Evolutionary conservation across 1,284 basidiomycete genomes (phyloP), one percentile per base, ranked within the genome.

Genomic region (Schizophyllum amplum): DNA sequence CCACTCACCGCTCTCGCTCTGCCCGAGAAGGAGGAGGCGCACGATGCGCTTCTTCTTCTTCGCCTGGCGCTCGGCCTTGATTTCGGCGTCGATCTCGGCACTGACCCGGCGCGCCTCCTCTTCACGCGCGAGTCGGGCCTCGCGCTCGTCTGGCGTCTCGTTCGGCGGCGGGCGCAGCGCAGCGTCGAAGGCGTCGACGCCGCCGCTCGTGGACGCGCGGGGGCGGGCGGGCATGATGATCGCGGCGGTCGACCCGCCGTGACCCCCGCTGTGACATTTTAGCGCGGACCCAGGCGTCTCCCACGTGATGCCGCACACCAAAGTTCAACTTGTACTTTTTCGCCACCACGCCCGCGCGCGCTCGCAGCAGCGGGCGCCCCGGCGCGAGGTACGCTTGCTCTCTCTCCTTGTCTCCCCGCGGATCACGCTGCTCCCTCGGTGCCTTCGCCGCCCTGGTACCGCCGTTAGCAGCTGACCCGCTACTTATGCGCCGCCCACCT

Each of bases 1-100:
- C 50, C 57, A 71, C 80, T 62, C 65, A 83, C 86, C 87, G 56
- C 82, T 84, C 72, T 90, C 87, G 72, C 82, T 86, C 70, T 90
- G 87, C 2, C 87, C 87, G 0, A 88, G 78, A 23, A 88, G 73
- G 51, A 88, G 70, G 7, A 88, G 74, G 60, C 83, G 74, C 53
- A 89, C 86, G 56, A 83, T 76, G 52, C 78, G 75, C 66, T 77
- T 82, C 76, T 84, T 87, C 72, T 76, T 77, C 60, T 75, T 68
- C 2, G 79, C 78, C 59, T 77, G 77, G 21, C 78, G 74, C 69
- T 88, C 86, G n/a, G 76, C 76, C 64, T 78, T 81, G 69, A 86
- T 77, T 55, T 73, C 75, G 54, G 85, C 83, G 73, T 88, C 86
- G 68, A 88, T 89, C 56, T 77, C 80, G 55, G 72, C 75, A 68